These are phyloP conservation scores for Candida succiphila DNA, from an alignment of 805 yeast genomes.

Conservation along the genomic window DNA sequence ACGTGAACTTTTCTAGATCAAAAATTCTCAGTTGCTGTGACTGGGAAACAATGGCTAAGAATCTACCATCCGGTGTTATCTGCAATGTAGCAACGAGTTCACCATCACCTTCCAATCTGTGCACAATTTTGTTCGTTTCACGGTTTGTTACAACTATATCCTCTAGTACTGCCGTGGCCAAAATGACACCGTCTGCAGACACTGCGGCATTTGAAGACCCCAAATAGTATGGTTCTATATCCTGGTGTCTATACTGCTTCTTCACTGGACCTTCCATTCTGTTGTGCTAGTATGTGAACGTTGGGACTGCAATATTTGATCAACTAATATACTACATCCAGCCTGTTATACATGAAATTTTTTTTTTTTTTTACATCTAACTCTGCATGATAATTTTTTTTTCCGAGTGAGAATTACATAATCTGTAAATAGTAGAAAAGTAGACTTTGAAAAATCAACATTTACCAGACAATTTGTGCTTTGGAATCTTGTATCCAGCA, in stretches of 20 bases:
- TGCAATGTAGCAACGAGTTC: constrained; percentile 66
- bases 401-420: too few species aligned
- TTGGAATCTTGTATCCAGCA: constrained; percentile 36
- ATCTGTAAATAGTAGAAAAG: too few species aligned
- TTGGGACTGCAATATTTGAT: too few species aligned
- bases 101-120: constrained; percentile 75
- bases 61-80: constrained; percentile 66
- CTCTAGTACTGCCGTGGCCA: constrained; percentile 78
- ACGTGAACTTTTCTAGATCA: constrained; percentile 27
- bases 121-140: constrained; percentile 43
- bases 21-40: constrained; percentile 73
- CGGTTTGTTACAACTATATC: constrained; percentile 65
- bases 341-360: too few species aligned
- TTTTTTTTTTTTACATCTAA: too few species aligned
- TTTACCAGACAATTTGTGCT: constrained; percentile 15
- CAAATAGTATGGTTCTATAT: constrained; percentile 74
- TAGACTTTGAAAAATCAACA: too few species aligned
- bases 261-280: constrained; percentile 9
- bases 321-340: too few species aligned
- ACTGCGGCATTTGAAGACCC: constrained; percentile 75
- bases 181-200: constrained; percentile 45
- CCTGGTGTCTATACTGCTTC: constrained; percentile 26
- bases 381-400: too few species aligned
- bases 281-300: background rate
- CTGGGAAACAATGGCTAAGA: constrained; percentile 67